phyloP scores from a whole-genome alignment of 2,329 filamentous ascomycete genomes.

The Helotiales sp. region DNA sequence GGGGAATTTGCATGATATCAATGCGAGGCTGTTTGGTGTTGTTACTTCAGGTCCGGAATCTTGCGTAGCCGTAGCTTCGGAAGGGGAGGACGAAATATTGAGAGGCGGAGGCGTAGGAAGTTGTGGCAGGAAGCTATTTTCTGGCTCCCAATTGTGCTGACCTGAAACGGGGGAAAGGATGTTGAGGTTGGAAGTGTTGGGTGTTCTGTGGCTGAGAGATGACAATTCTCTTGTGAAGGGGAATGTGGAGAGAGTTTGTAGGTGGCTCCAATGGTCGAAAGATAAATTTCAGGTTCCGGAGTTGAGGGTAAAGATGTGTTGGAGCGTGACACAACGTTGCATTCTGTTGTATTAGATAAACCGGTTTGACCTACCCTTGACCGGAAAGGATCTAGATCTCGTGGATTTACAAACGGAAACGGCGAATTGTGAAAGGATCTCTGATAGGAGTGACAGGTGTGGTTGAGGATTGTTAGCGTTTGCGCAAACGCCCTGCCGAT shows the following conservation, averaged over 20 bases:
- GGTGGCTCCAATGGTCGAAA: too few relatives aligned
- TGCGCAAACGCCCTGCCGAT: slow-evolving; percentile 2
- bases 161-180: too few relatives aligned
- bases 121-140: too few relatives aligned
- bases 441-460: neutral
- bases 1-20: neutral
- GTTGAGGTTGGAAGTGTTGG: too few relatives aligned
- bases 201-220: too few relatives aligned
- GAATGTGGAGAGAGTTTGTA: too few relatives aligned
- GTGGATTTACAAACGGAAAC: neutral
- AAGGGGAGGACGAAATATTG: neutral
- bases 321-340: neutral
- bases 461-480: neutral
- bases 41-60: neutral
- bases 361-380: too few relatives aligned
- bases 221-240: too few relatives aligned
- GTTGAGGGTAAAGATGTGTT: too few relatives aligned
- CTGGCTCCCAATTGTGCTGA: too few relatives aligned
- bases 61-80: neutral
- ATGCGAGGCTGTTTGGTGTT: neutral
- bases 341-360: too few relatives aligned
- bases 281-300: too few relatives aligned
- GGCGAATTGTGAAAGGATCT: neutral
- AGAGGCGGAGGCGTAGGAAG: neutral
- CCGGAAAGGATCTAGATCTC: neutral